Percentiles rank a stretch among this genome's conserved stretches.
phyloP scores from a whole-genome alignment of 2,329 filamentous ascomycete species.

The Graphilbum fragrans region DNA sequence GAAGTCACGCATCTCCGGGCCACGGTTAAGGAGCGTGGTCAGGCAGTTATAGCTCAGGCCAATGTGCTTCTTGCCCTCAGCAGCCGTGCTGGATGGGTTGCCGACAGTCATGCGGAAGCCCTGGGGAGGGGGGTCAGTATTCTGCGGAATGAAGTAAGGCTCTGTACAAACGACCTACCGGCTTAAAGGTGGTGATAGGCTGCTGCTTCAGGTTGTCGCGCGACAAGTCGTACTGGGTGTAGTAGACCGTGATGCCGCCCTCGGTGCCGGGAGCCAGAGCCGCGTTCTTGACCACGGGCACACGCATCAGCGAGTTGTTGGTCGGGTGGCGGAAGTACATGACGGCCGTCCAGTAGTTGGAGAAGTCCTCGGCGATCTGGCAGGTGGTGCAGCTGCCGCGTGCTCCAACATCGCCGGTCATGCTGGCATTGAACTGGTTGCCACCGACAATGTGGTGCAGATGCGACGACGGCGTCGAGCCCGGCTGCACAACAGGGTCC shows the following conservation, averaged over 20 bases:
- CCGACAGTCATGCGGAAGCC: slow-evolving; percentile 15
- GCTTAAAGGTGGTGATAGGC: slow-evolving; percentile 9
- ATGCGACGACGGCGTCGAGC: slow-evolving; percentile 7
- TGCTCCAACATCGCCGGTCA: slow-evolving; percentile 11
- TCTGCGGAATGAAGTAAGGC: not conserved
- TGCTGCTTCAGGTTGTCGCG: slow-evolving; percentile 6
- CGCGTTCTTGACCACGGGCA: slow-evolving; percentile 9
- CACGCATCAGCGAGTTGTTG: slow-evolving; percentile 9
- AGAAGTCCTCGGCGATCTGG: slow-evolving; percentile 18
- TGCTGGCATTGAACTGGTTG: slow-evolving; percentile 17
- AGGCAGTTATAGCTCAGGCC: slow-evolving; percentile 13
- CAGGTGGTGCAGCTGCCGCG: slow-evolving; percentile 10
- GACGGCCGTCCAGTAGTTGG: slow-evolving; percentile 19
- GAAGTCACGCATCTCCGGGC: slow-evolving; percentile 8
- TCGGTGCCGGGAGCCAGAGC: slow-evolving; percentile 7
- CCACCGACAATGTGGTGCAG: slow-evolving; percentile 11
- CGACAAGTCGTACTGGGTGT: slow-evolving; percentile 7
- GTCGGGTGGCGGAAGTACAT: slow-evolving; percentile 9
- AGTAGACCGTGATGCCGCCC: slow-evolving; percentile 11
- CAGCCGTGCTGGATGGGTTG: slow-evolving; percentile 9
- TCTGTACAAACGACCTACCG: not conserved
- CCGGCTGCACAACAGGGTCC: slow-evolving; percentile 11
- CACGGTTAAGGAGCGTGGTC: slow-evolving; percentile 9
- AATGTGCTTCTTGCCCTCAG: slow-evolving; percentile 7
- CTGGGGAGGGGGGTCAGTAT: not conserved